These are phyloP conservation scores for Neurospora africana DNA, from an alignment of 495 filamentous ascomycete genomes.

Conservation along the genomic window DNA sequence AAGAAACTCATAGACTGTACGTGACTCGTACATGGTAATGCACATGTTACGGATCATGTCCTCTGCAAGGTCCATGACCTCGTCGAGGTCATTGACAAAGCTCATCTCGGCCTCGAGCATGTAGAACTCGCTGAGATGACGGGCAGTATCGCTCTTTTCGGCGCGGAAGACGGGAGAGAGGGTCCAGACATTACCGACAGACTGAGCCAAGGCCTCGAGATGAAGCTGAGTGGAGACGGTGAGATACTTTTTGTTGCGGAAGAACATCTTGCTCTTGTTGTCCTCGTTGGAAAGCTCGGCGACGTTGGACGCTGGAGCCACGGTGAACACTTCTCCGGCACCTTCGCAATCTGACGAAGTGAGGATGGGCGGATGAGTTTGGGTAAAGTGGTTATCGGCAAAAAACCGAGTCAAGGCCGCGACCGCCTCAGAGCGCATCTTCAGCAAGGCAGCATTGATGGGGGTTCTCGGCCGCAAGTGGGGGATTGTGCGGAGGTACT, in stretches of 20 bases:
- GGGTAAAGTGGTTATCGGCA: slow-evolving; percentile 55
- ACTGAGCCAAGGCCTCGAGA: slow-evolving; percentile 82
- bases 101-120: slow-evolving; percentile 90
- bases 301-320: slow-evolving; percentile 35
- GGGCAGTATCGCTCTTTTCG: slow-evolving; percentile 85
- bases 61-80: slow-evolving; percentile 71
- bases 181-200: slow-evolving; percentile 86
- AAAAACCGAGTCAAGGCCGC: slow-evolving; percentile 67
- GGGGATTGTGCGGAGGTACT: slow-evolving; percentile 80
- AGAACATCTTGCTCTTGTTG: slow-evolving; percentile 46
- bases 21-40: slow-evolving; percentile 41
- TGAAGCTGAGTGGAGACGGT: slow-evolving; percentile 94
- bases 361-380: slow-evolving; percentile 86
- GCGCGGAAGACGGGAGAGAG: slow-evolving; percentile 89
- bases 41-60: slow-evolving; percentile 57
- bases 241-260: slow-evolving; percentile 83
- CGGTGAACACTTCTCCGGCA: slow-evolving; percentile 86
- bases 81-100: slow-evolving; percentile 59
- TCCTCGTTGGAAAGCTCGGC: slow-evolving; percentile 5
- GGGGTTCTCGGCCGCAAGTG: slow-evolving; percentile 82
- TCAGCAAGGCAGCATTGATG: slow-evolving; percentile 67
- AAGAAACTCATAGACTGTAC: slow-evolving; percentile 50
- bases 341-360: slow-evolving; percentile 98
- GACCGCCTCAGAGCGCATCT: slow-evolving; percentile 72
- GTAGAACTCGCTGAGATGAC: slow-evolving; percentile 95